Evolutionary conservation across 257 asterid genomes (phyloP).

Genomic region (Cruciata laevipes): DNA sequence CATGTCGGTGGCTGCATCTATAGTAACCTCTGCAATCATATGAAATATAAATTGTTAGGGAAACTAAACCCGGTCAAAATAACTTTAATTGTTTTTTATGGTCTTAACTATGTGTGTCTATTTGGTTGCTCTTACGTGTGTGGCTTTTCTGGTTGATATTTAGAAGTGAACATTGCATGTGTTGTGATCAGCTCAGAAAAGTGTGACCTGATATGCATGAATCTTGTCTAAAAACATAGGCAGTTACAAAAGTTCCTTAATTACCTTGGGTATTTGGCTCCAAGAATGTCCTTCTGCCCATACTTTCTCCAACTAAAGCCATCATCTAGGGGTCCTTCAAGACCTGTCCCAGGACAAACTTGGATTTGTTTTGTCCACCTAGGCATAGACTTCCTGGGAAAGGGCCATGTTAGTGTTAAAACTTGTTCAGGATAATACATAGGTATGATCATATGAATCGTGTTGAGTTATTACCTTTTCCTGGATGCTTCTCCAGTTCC

Average conservation of each 20-base stretch:
- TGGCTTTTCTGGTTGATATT: neutral
- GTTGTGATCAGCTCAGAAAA: neutral
- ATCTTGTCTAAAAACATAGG: neutral
- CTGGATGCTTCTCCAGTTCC: conserved; percentile 27
- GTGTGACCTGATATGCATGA: neutral
- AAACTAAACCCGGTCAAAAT: neutral
- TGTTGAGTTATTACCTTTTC: conserved; percentile 40
- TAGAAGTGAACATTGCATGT: neutral
- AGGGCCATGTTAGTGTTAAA: neutral
- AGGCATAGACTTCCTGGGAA: conserved; percentile 32
- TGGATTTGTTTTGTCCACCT: conserved; percentile 49
- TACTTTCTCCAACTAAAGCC: conserved; percentile 80
- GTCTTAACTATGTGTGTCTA: neutral
- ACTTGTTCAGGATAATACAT: neutral
- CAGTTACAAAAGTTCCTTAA: neutral
- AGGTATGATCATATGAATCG: neutral
- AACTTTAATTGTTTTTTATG: neutral
- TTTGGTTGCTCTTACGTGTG: neutral
- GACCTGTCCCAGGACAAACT: conserved; percentile 34
- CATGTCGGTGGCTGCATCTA: conserved; percentile 36
- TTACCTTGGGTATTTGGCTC: conserved; percentile 81
- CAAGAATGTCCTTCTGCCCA: conserved; percentile 85
- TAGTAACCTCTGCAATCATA: conserved; percentile 36
- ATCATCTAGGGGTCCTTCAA: conserved; percentile 61
- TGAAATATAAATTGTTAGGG: neutral